A percentile compares a stretch with the other conserved stretches of the same genome.
Evolutionary conservation across 1,139 yeast species (phyloP).

Genomic region (Zygoascus meyerae): DNA sequence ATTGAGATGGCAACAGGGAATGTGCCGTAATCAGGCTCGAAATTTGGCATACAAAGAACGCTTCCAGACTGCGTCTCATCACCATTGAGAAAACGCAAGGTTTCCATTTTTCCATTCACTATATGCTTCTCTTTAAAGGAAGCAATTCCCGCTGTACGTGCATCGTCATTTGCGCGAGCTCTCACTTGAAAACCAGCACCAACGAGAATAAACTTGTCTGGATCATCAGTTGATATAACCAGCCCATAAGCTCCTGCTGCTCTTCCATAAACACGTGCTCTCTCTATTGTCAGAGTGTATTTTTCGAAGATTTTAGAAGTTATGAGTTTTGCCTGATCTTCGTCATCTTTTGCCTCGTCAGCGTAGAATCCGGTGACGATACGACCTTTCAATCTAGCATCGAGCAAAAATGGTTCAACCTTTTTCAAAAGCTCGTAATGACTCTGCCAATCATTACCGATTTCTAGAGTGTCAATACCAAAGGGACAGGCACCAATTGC

Average conservation of each 20-base stretch:
- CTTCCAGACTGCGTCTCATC: slow-evolving; percentile 16
- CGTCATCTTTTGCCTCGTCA: slow-evolving; percentile 3
- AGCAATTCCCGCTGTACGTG: slow-evolving; percentile 9
- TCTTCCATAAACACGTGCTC: slow-evolving; percentile 14
- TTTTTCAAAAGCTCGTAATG: slow-evolving; percentile 11
- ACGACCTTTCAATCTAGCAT: slow-evolving; percentile 5
- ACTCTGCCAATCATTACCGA: slow-evolving; percentile 10
- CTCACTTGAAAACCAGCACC: slow-evolving; percentile 13
- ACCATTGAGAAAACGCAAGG: slow-evolving; percentile 13
- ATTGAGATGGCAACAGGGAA: slow-evolving; percentile 15
- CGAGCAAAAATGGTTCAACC: slow-evolving; percentile 6
- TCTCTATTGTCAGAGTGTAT: slow-evolving; percentile 6
- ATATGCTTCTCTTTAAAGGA: slow-evolving; percentile 10
- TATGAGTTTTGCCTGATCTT: background rate
- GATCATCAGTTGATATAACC: slow-evolving; percentile 6
- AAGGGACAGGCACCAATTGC: slow-evolving; percentile 17
- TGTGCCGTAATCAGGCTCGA: slow-evolving; percentile 14
- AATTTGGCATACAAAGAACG: slow-evolving; percentile 14
- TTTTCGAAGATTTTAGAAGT: slow-evolving; percentile 1
- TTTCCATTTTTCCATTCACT: slow-evolving; percentile 6
- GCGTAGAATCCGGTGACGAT: slow-evolving; percentile 12
- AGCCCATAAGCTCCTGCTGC: slow-evolving; percentile 13
- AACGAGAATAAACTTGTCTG: slow-evolving; percentile 10
- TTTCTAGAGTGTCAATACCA: slow-evolving; percentile 14
- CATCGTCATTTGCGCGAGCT: slow-evolving; percentile 2